Evolutionary conservation across 2,329 filamentous ascomycete genomes (phyloP), one percentile per base, ranked within the genome.

Genomic region (Neoascochyta sp.): DNA sequence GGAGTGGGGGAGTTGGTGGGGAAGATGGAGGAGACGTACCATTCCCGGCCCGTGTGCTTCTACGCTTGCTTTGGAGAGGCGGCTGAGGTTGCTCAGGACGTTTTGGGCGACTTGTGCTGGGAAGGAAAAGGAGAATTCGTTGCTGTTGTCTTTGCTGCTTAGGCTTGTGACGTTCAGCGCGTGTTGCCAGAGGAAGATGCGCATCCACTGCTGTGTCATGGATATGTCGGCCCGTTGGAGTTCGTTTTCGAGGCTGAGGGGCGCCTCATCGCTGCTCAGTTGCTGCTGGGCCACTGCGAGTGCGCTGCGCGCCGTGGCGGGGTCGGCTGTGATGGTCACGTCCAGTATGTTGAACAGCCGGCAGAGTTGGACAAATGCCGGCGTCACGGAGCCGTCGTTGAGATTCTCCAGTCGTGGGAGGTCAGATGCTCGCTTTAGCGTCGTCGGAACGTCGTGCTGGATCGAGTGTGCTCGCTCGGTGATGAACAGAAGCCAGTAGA

Each of bases 161-260:
- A 61, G 18, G 17, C 50, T 59, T 4, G 56, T 61, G 3, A 61
- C 57, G 13, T 51, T 48, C 11, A 61, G 35, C n/a, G 57, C 54
- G 36, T 60, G 52, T 27, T 61, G 57, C 57, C 57, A 61, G 3
- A 61, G 26, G 32, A 58, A 60, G 3, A 61, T 59, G 5, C 57
- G 50, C 57, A 61, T 60, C 57, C 57, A 61, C 26, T 61, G 57
- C 22, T 61, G 57, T 3, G 57, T 61, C 54, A 61, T 60, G 0
- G 54, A 56, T 4, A 61, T 61, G 19, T 61, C 56, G 7, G 56
- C 57, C n/a, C 57, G 46, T 28, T 60, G 55, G 5, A 61, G 34
- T 24, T 60, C 57, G n/a, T 59, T 61, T n/a, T 56, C 45, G 1
- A 60, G 40, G 28, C 43, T 49, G 7, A 46, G 48, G 6, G 51